Base-by-base conservation (phyloP, 805 yeast species). In the Yamadazyma akitaensis region DNA sequence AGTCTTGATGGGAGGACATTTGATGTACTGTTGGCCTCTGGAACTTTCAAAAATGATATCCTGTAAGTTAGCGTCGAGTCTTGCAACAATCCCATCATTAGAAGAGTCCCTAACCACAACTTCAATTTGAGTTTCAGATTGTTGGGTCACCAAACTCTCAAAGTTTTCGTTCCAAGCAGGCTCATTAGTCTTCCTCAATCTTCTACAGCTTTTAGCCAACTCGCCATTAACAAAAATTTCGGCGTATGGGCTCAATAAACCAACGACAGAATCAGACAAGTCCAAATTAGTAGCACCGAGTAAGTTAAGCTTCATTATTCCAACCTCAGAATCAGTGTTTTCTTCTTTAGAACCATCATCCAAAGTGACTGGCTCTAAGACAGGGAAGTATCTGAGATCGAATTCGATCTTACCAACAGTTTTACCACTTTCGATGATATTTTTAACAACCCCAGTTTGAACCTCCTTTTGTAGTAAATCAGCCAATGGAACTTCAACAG, bases 161-260 rank as follows among this genome's bases (percentile, higher is more conserved):
- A 81, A 63, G 25, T 75, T 61, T 56, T 81, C 81, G 49, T 80
- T 82, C 82, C 86, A 87, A 11, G 82, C 68, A 14, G 96, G 95
- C 57, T 82, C 88, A 56, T 85, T 87, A 8, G 81, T 75, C 58
- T 80, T 76, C 57, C 80, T 82, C 60, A 85, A 70, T 28, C 77
- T 75, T 70, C 94, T 80, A 45, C 81, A 78, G 5, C 67, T 67
- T 55, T 77, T 76, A n/a, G 76, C 72, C 44, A 79, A 64, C 51
- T 81, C 76, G 34, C 76, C 76, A 60, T 84, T 80, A 42, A 85
- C 62, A 54, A 67, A 80, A 17, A 87, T 61, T 56, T 84, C 87
- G 13, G 90, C 90, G 62, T 77, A 82, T 25, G 94, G 85, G 59
- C 84, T 77, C 54, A 80, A 65, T 46, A 75, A 64, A 26, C 81